Base-by-base conservation (phyloP, 2,329 filamentous ascomycete genomes). In the Talaromyces sp. region DNA sequence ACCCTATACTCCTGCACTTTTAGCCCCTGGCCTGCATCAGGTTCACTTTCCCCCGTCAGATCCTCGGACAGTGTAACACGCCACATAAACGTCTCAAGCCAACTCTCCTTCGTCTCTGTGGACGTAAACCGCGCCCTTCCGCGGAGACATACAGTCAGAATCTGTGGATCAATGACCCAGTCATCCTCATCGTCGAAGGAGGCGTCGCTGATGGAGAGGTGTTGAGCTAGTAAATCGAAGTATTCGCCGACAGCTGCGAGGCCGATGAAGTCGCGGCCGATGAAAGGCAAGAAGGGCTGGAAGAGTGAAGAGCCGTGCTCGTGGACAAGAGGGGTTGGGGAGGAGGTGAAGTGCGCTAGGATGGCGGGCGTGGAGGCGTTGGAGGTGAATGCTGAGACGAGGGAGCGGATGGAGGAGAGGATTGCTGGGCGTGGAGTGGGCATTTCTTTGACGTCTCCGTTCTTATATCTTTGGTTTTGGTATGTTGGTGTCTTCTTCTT, bases 21-120 rank as follows among this genome's bases (percentile, higher is more conserved):
- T 54, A 74, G 63, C 43, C 47, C 59, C 10, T 60, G 61, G 4
- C 53, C 58, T 0, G 22, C 65, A 40, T 60, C 60, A 31, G 58
- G 54, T 15, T 67, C 65, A 53, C 61, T 67, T 36, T 63, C 45
- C 5, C 65, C 56, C 19, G 27, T 61, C 13, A 65, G 45, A 36
- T 79, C 73, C 65, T 70, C 67, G n/a, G 72, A 75, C 61, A 80
- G 68, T 49, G 69, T 72, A 49, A 81, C 68, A 36, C 75, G 70
- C 70, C 80, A 81, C 13, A 71, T 68, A 68, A 81, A 81, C 6
- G 72, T 73, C 69, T 81, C 79, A 51, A 78, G 70, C 79, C 79
- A 81, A 6, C 67, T 71, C 58, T 80, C 71, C 0, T 72, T 74
- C 0, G 76, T 80, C 2, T 65, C 61, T 36, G 71, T 76, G 71